Percentiles rank a stretch among this genome's conserved stretches.
phyloP scores from a whole-genome alignment of 805 yeast genomes.

The Cyberlindnera americana region DNA sequence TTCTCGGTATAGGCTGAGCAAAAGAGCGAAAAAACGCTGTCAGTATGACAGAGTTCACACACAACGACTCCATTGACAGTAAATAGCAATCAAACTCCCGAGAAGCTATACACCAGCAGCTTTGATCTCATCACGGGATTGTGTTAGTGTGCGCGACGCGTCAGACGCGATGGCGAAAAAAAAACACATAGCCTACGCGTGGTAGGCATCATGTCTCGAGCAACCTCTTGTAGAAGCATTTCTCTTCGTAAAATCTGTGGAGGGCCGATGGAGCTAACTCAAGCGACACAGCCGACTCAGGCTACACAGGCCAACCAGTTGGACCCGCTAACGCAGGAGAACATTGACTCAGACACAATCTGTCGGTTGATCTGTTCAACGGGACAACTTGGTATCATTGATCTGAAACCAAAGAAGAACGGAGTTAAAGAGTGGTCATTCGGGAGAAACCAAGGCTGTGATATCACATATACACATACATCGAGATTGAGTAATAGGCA shows the following conservation, averaged over 20 bases:
- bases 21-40: too few relatives aligned
- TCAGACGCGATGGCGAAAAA: slow-evolving; percentile 1
- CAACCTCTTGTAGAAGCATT: neutral
- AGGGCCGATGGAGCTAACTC: slow-evolving; percentile 33
- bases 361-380: slow-evolving; percentile 59
- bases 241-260: too few relatives aligned
- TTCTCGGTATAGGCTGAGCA: too few relatives aligned
- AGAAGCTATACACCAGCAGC: too few relatives aligned
- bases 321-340: slow-evolving; percentile 35
- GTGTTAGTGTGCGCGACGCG: slow-evolving; percentile 1
- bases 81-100: too few relatives aligned
- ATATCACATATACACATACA: slow-evolving; percentile 54
- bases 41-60: too few relatives aligned
- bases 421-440: slow-evolving; percentile 54
- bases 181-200: neutral
- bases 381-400: slow-evolving; percentile 48
- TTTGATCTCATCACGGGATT: too few relatives aligned
- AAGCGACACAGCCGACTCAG: slow-evolving; percentile 39
- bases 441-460: slow-evolving; percentile 71
- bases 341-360: slow-evolving; percentile 39
- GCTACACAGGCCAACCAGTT: slow-evolving; percentile 31
- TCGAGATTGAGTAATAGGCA: slow-evolving; percentile 74
- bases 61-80: too few relatives aligned
- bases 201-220: too few relatives aligned
- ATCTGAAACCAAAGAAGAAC: slow-evolving; percentile 36